Percentiles rank a stretch among this genome's conserved stretches.
phyloP scores from a whole-genome alignment of 495 filamentous ascomycete genomes.

The Xylaria telfairii region DNA sequence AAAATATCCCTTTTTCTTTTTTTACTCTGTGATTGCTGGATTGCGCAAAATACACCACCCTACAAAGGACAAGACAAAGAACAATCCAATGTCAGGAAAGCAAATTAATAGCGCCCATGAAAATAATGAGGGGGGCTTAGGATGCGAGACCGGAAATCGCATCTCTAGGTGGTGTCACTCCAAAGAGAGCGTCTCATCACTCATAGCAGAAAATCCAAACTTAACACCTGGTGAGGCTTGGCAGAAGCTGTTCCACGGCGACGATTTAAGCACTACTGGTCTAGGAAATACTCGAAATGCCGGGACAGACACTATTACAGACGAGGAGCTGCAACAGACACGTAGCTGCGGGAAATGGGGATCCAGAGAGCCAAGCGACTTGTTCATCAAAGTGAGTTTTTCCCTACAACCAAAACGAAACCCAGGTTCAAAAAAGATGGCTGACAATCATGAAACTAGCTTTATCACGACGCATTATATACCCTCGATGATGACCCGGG shows the following conservation, averaged over 20 bases:
- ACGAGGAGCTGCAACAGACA: conserved; percentile 58
- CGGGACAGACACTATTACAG: conserved; percentile 32
- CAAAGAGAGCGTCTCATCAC: conserved; percentile 59
- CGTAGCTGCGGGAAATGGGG: conserved; percentile 73
- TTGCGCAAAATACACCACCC: background rate
- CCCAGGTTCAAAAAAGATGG: background rate
- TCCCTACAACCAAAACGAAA: background rate
- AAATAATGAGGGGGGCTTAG: background rate
- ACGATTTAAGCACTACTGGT: conserved; percentile 16
- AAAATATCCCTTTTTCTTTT: background rate
- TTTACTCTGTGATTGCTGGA: conserved; percentile 10
- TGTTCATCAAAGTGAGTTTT: conserved; percentile 65
- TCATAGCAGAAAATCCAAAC: conserved; percentile 60
- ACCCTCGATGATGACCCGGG: conserved; percentile 62
- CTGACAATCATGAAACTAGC: conserved; percentile 42
- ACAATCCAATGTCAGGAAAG: background rate
- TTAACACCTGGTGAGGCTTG: conserved; percentile 59
- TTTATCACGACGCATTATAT: conserved; percentile 70
- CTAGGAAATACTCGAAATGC: conserved; percentile 31
- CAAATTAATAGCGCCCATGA: background rate
- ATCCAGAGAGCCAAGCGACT: conserved; percentile 62
- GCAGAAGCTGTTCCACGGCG: conserved; percentile 58
- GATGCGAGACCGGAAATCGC: conserved; percentile 48
- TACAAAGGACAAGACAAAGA: background rate
- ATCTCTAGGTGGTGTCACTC: conserved; percentile 60